Evolutionary conservation across 306 rosid genomes (phyloP).

Genomic region (Dalbergia cochinchinensis): DNA sequence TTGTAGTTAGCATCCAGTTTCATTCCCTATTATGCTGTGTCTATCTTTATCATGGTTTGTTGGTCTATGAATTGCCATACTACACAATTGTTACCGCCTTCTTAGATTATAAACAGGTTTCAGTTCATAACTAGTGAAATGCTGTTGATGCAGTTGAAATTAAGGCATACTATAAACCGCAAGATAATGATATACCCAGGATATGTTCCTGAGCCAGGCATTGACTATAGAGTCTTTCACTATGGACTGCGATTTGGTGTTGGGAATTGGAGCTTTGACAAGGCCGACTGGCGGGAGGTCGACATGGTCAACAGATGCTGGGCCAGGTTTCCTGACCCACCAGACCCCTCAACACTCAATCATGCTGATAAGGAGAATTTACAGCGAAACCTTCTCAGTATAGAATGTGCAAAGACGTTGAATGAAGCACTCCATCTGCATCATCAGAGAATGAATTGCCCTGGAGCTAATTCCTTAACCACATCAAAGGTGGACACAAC

Average conservation of each 20-base stretch:
- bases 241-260: slow-evolving; percentile 80
- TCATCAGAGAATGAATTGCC: slow-evolving; percentile 71
- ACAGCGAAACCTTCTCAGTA: slow-evolving; percentile 77
- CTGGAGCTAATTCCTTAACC: slow-evolving; percentile 52
- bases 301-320: slow-evolving; percentile 83
- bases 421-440: slow-evolving; percentile 78
- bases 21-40: not conserved
- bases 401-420: slow-evolving; percentile 79
- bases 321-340: slow-evolving; percentile 85
- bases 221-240: slow-evolving; percentile 87
- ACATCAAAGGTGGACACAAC: slow-evolving; percentile 39
- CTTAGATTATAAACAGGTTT: slow-evolving; percentile 6
- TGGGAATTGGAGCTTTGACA: slow-evolving; percentile 96
- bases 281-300: slow-evolving; percentile 77
- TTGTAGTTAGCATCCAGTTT: slow-evolving; percentile 17
- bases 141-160: slow-evolving; percentile 68
- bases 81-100: not conserved
- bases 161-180: slow-evolving; percentile 67
- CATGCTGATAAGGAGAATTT: slow-evolving; percentile 47
- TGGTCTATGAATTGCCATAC: not conserved
- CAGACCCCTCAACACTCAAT: slow-evolving; percentile 67
- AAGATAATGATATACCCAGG: slow-evolving; percentile 89
- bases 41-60: slow-evolving; percentile 2
- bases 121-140: slow-evolving; percentile 27
- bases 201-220: slow-evolving; percentile 75